Base-by-base conservation (phyloP, 2,329 filamentous ascomycete species). In the Colletotrichum caudatum region DNA sequence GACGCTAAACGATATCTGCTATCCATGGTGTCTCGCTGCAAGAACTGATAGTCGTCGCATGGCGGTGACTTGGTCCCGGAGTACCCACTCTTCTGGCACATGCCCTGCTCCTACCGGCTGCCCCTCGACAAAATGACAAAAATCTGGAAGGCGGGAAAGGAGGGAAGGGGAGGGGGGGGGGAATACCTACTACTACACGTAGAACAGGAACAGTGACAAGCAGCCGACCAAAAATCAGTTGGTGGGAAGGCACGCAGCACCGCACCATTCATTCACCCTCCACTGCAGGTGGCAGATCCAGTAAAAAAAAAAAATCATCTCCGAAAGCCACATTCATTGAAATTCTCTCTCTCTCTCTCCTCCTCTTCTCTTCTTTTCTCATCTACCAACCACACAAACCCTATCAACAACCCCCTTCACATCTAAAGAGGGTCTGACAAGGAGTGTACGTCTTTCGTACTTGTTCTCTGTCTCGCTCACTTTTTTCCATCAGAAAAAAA, bases 391-490 rank as follows among this genome's bases (percentile, higher is more conserved):
- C 81, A 80, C 80, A 84, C 83, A 85, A 82, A 82, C 82, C 81
- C 84, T 86, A 85, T 84, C 80, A 79, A 80, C 83, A 83, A 78
- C 78, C 77, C 76, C 77, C 75, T 80, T 78, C 79, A 81, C 81
- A 82, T 78, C 80, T 80, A 81, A 82, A 83, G 81, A 82, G 81
- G 80, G 83, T 80, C 80, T 83, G 83, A 84, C 84, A 85, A 85
- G 86, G 85, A 87, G 86, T 87, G 86, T 87, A 85, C 87, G 86
- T 83, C 84, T 82, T 81, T 85, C 85, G 86, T 87, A 84, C 86
- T 86, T 83, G 80, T 84, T 87, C 84, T 87, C 85, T 89, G 87
- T 87, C 87, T 87, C 85, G 83, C 84, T 84, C 85, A 82, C 82
- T 83, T 85, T 83, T 83, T 84, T 79, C 77, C 79, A 79, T 81